Percentiles rank a stretch among this genome's conserved stretches.
Conservation (phyloP, 371 early-diverging fungal genomes). For the Rhizopus delemar region DNA sequence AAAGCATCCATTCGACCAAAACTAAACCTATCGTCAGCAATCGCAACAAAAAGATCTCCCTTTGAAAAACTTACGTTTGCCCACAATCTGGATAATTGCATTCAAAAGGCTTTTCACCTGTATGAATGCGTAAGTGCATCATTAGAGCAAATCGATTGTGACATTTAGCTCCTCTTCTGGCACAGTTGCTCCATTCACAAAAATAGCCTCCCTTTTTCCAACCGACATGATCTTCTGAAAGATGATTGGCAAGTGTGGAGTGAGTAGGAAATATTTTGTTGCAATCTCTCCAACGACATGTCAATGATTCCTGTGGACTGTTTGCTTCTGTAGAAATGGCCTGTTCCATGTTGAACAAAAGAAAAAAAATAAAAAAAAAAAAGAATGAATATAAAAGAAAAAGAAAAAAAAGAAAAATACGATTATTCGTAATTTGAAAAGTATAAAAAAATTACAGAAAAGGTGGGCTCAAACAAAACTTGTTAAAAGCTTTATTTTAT, state of each 20-base stretch:
- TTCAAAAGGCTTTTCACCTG: slow-evolving; percentile 70
- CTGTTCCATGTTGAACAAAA: neutral
- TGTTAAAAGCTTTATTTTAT: too few species aligned
- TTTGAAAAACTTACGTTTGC: slow-evolving; percentile 36
- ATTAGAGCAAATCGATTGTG: slow-evolving; percentile 67
- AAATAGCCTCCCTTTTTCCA: slow-evolving; percentile 64
- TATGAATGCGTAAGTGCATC: slow-evolving; percentile 70
- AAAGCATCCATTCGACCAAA: slow-evolving; percentile 53
- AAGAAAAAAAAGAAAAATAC: neutral
- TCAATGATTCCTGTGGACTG: neutral
- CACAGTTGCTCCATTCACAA: slow-evolving; percentile 66
- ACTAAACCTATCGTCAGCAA: slow-evolving; percentile 17
- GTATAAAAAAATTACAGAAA: too few species aligned
- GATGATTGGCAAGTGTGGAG: slow-evolving; percentile 50
- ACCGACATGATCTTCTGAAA: slow-evolving; percentile 69
- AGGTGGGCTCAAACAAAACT: too few species aligned
- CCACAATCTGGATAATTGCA: slow-evolving; percentile 48
- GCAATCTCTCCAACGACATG: slow-evolving; percentile 59
- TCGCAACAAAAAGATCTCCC: too few species aligned
- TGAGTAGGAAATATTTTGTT: slow-evolving; percentile 40
- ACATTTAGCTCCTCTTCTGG: slow-evolving; percentile 59
- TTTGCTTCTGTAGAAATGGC: neutral
- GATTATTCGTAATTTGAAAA: neutral
- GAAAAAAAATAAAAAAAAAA: neutral
- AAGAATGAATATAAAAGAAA: neutral